phyloP scores from a whole-genome alignment of 129 eudicot species.

The Heracleum sosnowskyi region DNA sequence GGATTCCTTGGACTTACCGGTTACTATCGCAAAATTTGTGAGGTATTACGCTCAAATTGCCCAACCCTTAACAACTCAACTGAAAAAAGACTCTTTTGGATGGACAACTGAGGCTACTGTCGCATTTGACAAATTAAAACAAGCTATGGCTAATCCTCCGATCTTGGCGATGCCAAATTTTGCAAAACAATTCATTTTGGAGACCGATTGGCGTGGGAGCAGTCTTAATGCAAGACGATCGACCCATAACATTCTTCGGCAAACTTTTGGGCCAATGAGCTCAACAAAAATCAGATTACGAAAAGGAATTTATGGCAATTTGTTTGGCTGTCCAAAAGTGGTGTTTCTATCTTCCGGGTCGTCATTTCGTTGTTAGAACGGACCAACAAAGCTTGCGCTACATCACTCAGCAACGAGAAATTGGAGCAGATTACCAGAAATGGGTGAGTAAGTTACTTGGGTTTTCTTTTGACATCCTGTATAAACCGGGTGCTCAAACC shows the following conservation, averaged over 20 bases:
- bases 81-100: no score
- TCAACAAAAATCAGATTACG: neutral
- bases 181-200: no score
- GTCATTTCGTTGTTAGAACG: neutral
- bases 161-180: no score
- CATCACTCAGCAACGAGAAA: neutral
- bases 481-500: neutral
- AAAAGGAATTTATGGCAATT: neutral
- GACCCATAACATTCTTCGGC: neutral
- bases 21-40: neutral
- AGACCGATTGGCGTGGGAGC: neutral
- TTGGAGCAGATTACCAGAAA: neutral
- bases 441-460: constrained; percentile 3
- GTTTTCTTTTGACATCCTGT: neutral
- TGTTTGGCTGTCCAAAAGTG: neutral
- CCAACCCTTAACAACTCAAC: no score
- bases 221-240: constrained; percentile 2
- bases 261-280: neutral
- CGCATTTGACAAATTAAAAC: no score
- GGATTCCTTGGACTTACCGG: neutral
- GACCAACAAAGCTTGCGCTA: constrained; percentile 1
- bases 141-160: no score
- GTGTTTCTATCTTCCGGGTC: neutral
- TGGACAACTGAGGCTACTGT: no score
- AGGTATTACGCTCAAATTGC: neutral